These are phyloP conservation scores for Botrytis pseudocinerea DNA, from an alignment of 2,329 filamentous ascomycete species.

Conservation along the genomic window DNA sequence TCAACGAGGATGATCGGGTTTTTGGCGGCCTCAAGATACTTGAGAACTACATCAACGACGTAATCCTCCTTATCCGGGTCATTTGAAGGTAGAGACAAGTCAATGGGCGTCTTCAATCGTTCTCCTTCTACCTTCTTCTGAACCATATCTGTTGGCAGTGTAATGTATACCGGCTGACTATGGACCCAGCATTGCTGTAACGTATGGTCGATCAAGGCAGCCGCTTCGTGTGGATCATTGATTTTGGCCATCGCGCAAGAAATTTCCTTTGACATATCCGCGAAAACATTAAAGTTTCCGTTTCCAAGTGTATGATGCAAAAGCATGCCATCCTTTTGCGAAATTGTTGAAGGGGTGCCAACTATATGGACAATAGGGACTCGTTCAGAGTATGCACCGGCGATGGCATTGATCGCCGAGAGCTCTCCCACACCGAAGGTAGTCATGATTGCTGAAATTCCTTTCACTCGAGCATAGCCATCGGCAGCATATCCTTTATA, in stretches of 20 bases:
- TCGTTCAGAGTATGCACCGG: conserved; percentile 72
- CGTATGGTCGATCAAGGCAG: conserved; percentile 74
- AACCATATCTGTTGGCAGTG: conserved; percentile 79
- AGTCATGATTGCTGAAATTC: conserved; percentile 69
- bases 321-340: conserved; percentile 49
- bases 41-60: conserved; percentile 76
- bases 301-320: conserved; percentile 73
- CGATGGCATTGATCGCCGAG: conserved; percentile 72
- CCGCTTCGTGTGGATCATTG: conserved; percentile 67
- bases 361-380: conserved; percentile 69
- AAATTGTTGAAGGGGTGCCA: conserved; percentile 50
- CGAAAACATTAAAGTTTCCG: conserved; percentile 80
- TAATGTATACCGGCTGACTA: conserved; percentile 80
- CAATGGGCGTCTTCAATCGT: conserved; percentile 68
- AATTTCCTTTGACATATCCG: conserved; percentile 72
- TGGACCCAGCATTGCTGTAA: conserved; percentile 72
- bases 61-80: conserved; percentile 73
- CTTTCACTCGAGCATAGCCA: conserved; percentile 73
- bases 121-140: conserved; percentile 73
- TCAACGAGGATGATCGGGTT: conserved; percentile 80
- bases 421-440: conserved; percentile 75
- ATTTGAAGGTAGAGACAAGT: conserved; percentile 64
- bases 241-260: conserved; percentile 72
- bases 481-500: conserved; percentile 70
- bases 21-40: conserved; percentile 70